Evolutionary conservation across 2,329 filamentous ascomycete species (phyloP).

Genomic region (Blastomyces emzantsi): DNA sequence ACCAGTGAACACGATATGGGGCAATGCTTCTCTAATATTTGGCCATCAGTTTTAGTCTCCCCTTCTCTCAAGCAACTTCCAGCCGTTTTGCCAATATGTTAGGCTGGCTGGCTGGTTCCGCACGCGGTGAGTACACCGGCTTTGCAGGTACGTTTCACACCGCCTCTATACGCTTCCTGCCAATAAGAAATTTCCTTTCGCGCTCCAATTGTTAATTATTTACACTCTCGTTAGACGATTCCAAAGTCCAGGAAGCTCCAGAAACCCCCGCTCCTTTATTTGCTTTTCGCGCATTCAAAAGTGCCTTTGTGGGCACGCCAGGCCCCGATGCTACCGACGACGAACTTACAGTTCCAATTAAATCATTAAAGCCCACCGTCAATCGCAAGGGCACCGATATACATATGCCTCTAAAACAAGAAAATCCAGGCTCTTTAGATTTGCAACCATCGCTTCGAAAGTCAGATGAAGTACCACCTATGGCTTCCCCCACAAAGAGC

Average conservation of each 20-base stretch:
- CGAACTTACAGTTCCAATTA: conserved; percentile 17
- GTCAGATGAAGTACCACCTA: conserved; percentile 20
- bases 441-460: conserved; percentile 9
- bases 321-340: conserved; percentile 41
- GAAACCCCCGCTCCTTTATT: conserved; percentile 59
- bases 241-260: conserved; percentile 42
- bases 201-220: conserved; percentile 8
- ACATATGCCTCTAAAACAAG: conserved; percentile 16
- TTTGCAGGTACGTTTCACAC: conserved; percentile 22
- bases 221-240: conserved; percentile 11
- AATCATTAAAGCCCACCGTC: conserved; percentile 15
- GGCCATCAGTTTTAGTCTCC: conserved; percentile 19
- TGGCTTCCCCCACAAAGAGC: conserved; percentile 49
- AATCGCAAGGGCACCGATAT: conserved; percentile 10
- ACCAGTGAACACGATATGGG: conserved; percentile 28
- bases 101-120: conserved; percentile 27
- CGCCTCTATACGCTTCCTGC: neutral
- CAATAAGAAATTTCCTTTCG: neutral
- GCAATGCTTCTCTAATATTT: neutral
- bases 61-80: conserved; percentile 11
- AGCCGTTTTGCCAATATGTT: conserved; percentile 22
- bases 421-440: conserved; percentile 17
- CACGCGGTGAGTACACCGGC: conserved; percentile 23
- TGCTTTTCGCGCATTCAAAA: conserved; percentile 57
- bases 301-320: conserved; percentile 45